A percentile compares a stretch with the other conserved stretches of the same genome.
phyloP scores from a whole-genome alignment of 441 rosid species.

The Jatropha multifida region DNA sequence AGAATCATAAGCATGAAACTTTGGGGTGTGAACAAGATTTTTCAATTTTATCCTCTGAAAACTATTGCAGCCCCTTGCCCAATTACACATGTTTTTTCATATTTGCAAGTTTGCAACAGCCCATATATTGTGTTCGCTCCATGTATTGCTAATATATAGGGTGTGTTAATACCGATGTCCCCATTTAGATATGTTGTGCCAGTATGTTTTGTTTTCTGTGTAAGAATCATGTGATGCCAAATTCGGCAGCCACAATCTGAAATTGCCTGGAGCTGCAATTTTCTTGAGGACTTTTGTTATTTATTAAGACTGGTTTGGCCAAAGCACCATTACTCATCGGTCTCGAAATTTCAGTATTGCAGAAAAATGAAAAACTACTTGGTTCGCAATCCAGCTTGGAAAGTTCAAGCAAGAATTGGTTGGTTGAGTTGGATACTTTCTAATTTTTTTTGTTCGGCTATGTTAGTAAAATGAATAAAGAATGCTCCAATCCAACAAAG shows the following conservation, averaged over 20 bases:
- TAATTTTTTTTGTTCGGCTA: no score
- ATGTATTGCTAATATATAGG: not conserved
- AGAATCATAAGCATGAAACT: slow-evolving; percentile 10
- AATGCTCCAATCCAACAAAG: no score
- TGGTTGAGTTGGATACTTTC: no score
- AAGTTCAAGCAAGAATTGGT: no score
- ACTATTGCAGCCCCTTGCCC: not conserved
- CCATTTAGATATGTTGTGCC: not conserved
- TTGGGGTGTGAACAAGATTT: not conserved
- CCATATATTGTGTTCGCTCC: not conserved
- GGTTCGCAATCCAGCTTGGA: no score
- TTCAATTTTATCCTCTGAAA: not conserved
- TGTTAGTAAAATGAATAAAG: no score
- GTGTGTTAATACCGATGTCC: not conserved
- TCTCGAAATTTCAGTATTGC: no score
- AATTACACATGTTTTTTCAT: not conserved
- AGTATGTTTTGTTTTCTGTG: not conserved
- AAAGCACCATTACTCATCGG: no score
- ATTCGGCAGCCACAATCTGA: not conserved
- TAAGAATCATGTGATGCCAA: not conserved
- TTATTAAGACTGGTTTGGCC: no score
- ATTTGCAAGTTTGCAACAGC: not conserved
- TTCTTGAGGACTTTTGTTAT: no score
- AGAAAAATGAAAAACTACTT: no score
- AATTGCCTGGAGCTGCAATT: not conserved